Evolutionary conservation across 345 rosid species (phyloP).

Genomic region (Reutealis trisperma): DNA sequence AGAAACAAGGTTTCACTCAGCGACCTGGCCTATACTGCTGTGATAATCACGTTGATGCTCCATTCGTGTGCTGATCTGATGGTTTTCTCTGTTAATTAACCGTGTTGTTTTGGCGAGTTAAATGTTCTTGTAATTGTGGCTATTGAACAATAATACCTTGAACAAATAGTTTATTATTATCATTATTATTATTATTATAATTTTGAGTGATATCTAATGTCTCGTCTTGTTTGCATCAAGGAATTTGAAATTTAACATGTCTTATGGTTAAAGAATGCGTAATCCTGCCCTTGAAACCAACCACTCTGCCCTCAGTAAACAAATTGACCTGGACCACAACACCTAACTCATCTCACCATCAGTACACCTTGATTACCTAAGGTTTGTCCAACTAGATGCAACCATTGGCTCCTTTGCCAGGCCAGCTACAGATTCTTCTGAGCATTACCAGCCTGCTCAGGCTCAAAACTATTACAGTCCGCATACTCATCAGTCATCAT

Average conservation of each 20-base stretch:
- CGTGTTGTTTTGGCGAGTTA: not conserved
- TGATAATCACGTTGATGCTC: conserved; percentile 54
- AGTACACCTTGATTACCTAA: too few relatives aligned
- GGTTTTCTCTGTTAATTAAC: too few relatives aligned
- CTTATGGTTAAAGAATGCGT: too few relatives aligned
- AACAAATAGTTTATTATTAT: too few relatives aligned
- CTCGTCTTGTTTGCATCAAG: not conserved
- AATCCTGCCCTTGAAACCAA: not conserved
- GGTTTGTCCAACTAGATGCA: too few relatives aligned
- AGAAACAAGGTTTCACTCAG: conserved; percentile 87
- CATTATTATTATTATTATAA: too few relatives aligned
- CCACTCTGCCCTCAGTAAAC: not conserved
- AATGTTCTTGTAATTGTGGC: not conserved
- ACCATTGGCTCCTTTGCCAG: too few relatives aligned
- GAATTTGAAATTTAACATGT: not conserved
- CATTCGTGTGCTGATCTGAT: conserved; percentile 53
- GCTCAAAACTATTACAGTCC: too few relatives aligned
- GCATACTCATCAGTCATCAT: too few relatives aligned
- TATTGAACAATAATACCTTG: not conserved
- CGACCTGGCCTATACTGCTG: conserved; percentile 92
- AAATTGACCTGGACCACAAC: too few relatives aligned
- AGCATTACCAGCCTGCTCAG: not conserved
- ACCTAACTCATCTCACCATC: too few relatives aligned
- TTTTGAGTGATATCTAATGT: not conserved
- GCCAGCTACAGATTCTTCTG: not conserved